Percentiles rank a stretch among this genome's conserved stretches.
These are phyloP conservation scores for Syzygium jambos DNA, from an alignment of 345 rosid species.

Conservation along the genomic window DNA sequence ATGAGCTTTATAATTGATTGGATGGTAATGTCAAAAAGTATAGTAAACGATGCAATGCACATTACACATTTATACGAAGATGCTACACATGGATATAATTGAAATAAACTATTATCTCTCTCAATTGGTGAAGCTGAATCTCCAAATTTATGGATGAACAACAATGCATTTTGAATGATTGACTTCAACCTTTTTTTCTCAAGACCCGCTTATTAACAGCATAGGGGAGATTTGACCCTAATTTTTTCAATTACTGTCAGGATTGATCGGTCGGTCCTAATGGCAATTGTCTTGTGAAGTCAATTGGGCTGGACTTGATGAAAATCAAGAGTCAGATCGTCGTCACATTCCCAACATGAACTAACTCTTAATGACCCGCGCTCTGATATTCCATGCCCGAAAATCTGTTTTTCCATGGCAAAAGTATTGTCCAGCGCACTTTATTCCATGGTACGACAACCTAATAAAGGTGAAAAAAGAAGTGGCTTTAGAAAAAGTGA, in stretches of 20 bases:
- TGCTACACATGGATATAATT: too few relatives aligned
- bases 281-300: rapidly evolving
- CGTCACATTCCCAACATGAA: not conserved
- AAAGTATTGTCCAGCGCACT: not conserved
- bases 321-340: too few relatives aligned
- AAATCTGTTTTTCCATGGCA: rapidly evolving
- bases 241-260: not conserved
- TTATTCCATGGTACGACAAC: not conserved
- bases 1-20: too few relatives aligned
- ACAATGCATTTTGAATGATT: not conserved
- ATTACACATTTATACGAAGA: too few relatives aligned
- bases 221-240: rapidly evolving
- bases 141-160: too few relatives aligned
- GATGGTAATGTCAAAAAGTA: too few relatives aligned
- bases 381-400: not conserved
- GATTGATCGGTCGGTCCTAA: not conserved
- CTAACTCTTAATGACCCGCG: not conserved
- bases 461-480: not conserved
- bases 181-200: not conserved
- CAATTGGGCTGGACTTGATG: not conserved
- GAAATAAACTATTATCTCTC: too few relatives aligned
- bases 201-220: not conserved
- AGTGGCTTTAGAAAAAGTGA: not conserved
- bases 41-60: too few relatives aligned
- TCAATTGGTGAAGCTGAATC: too few relatives aligned